A percentile compares a stretch with the other conserved stretches of the same genome.
phyloP scores from a whole-genome alignment of 73 alveolate species.

The Paramecium biaurelia region DNA sequence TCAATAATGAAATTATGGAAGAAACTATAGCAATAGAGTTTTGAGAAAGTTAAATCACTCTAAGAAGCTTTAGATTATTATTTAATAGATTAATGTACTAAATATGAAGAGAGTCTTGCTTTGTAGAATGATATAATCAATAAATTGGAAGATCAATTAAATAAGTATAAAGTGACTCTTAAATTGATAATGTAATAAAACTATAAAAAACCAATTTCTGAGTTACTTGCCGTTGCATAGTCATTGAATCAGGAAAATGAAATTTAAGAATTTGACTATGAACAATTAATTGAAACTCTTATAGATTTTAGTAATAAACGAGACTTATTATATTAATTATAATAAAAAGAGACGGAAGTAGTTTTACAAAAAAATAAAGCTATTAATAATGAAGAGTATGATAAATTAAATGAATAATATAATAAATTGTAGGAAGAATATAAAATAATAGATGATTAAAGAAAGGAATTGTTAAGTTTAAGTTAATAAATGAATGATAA shows the following conservation, averaged over 20 bases:
- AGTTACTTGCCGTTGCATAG: neutral
- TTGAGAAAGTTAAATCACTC: neutral
- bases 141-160: neutral
- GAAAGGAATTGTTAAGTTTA: neutral
- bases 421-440: neutral
- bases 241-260: neutral
- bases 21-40: neutral
- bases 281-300: neutral
- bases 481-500: conserved; percentile 21
- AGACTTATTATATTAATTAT: neutral
- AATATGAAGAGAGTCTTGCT: neutral
- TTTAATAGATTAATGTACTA: neutral
- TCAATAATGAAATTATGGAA: neutral
- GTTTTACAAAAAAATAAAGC: neutral
- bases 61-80: neutral
- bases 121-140: neutral
- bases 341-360: neutral
- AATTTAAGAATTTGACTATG: neutral
- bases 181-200: neutral
- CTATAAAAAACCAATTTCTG: neutral
- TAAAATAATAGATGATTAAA: neutral
- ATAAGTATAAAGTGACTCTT: neutral
- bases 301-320: neutral
- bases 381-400: neutral
- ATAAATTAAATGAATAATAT: neutral